A percentile compares a stretch with the other conserved stretches of the same genome.
phyloP scores from a whole-genome alignment of 106 monocot genomes.

The Acorus gramineus region DNA sequence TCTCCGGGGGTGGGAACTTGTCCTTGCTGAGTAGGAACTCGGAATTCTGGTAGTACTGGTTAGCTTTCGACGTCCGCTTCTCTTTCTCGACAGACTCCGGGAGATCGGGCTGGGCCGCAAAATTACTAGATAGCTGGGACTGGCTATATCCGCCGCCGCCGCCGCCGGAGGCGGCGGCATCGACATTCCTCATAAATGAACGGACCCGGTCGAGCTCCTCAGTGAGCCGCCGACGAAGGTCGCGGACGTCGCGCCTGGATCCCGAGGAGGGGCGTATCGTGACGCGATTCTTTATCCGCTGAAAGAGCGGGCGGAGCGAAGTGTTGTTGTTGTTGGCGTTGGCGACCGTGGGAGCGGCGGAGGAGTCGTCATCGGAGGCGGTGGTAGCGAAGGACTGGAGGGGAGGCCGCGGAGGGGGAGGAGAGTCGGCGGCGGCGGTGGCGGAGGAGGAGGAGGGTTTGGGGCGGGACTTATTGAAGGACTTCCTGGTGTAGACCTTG shows the following conservation, averaged over 20 bases:
- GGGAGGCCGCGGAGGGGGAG: slow-evolving; percentile 4
- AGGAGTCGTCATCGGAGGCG: slow-evolving; percentile 24
- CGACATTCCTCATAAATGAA: slow-evolving; percentile 22
- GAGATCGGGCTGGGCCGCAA: not conserved
- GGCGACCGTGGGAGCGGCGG: slow-evolving; percentile 12
- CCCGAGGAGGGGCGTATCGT: slow-evolving; percentile 35
- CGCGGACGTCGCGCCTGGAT: slow-evolving; percentile 42
- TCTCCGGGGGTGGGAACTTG: slow-evolving; percentile 44
- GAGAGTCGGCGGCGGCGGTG: slow-evolving; percentile 1
- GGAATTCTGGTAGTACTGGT: slow-evolving; percentile 58
- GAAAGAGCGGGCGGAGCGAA: not conserved
- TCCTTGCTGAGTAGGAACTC: slow-evolving; percentile 82
- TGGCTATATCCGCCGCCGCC: slow-evolving; percentile 19
- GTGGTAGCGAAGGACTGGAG: slow-evolving; percentile 9
- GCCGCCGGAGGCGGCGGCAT: slow-evolving; percentile 19
- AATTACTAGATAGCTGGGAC: slow-evolving; percentile 48
- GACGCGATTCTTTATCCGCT: not conserved
- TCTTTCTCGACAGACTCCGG: slow-evolving; percentile 46
- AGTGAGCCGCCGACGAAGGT: slow-evolving; percentile 39
- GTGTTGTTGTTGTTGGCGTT: slow-evolving; percentile 5
- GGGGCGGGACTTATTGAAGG: slow-evolving; percentile 31
- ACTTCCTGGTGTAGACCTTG: slow-evolving; percentile 84
- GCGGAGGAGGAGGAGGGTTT: slow-evolving; percentile 12
- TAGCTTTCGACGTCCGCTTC: slow-evolving; percentile 87
- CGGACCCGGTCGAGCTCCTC: slow-evolving; percentile 81